Evolutionary conservation across 2,329 filamentous ascomycete species (phyloP), one percentile per base, ranked within the genome.

Genomic region (Bipolaris bicolor): DNA sequence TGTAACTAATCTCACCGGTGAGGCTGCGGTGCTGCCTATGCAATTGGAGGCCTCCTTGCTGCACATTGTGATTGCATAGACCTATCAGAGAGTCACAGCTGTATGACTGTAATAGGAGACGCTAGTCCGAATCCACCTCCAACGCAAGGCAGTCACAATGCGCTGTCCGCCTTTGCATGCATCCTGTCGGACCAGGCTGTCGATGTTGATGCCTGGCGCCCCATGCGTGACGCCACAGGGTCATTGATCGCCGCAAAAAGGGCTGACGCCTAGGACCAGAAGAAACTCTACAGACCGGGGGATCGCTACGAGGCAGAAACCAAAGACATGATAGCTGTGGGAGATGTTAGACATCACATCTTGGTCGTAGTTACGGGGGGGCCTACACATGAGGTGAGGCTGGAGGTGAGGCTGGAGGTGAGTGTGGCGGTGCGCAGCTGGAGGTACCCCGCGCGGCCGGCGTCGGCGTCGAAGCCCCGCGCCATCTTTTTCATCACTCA

Each of bases 401-500:
- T 47, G 50, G 24, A 26, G 29, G 34, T 26, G 15, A 37, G 40
- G 41, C 34, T 47, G 50, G 39, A 11, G 29, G 13, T 11, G 29
- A 31, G 44, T 50, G 48, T 54, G 55, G 51, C 58, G 43, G 51
- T 56, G 40, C 56, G 37, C 46, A 29, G 7, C 29, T 5, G 16
- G n/a, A 22, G 31, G 29, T 41, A 54, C 56, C 40, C 52, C 55
- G 54, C 55, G 47, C 55, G 47, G 49, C 43, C 47, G 54, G 52
- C 45, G 52, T 57, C 60, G 60, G 58, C 55, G 58, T 55, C 55
- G 53, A 41, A 49, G 58, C 50, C 58, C 58, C 56, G 47, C 56
- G 55, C 55, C 39, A 53, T 58, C 50, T 51, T 57, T 58, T 58
- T 55, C 33, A 39, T 55, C 24, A 40, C 44, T 34, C 55, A 49